phyloP scores from a whole-genome alignment of 495 filamentous ascomycete genomes.

The Saxispiralis lemnorum region DNA sequence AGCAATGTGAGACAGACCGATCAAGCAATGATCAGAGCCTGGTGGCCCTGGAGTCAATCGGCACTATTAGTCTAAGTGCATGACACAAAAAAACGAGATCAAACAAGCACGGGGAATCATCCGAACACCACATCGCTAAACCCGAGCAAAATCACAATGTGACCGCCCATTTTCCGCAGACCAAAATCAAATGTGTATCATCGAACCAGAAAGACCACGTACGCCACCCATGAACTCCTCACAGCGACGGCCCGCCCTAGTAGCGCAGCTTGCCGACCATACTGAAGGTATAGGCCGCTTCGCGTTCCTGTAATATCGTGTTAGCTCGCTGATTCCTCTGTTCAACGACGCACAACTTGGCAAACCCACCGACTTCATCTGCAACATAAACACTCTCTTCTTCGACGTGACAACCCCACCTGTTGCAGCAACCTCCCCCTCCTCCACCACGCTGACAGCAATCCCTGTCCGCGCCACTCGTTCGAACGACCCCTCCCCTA shows the following conservation, averaged over 20 bases:
- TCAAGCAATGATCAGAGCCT: no score
- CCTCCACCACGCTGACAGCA: conserved; percentile 72
- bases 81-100: no score
- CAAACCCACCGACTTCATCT: conserved; percentile 24
- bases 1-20: no score
- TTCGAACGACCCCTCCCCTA: conserved; percentile 71
- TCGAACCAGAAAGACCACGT: no score
- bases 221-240: neutral
- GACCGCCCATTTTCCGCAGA: no score
- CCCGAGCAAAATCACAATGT: no score
- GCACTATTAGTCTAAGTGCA: no score
- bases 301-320: conserved; percentile 13
- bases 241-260: conserved; percentile 3
- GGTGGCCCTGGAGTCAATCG: no score
- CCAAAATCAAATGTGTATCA: no score
- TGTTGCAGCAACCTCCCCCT: conserved; percentile 47
- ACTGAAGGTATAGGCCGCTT: conserved; percentile 19
- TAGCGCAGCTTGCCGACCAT: conserved; percentile 19
- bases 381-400: conserved; percentile 68
- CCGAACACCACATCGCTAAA: no score
- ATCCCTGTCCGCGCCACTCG: conserved; percentile 68
- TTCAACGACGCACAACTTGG: no score
- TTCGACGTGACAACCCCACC: conserved; percentile 54
- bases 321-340: neutral
- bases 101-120: no score